Conservation (phyloP, 2,329 filamentous ascomycete species). For the Claviceps fusiformis region DNA sequence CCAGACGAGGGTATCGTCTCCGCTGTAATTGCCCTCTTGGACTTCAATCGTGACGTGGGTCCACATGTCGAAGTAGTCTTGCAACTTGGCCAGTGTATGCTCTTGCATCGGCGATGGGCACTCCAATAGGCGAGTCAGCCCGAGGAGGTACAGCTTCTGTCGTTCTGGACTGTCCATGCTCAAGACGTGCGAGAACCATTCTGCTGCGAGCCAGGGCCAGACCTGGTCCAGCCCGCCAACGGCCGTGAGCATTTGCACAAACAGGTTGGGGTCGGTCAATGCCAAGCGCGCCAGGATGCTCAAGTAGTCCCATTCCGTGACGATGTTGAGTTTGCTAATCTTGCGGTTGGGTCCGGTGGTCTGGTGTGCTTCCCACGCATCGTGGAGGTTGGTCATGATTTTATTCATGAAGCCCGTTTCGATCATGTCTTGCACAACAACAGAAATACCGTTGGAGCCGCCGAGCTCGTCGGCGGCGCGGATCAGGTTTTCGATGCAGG, state of each 20-base stretch:
- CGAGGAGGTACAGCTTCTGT: slow-evolving; percentile 61
- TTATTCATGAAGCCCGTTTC: slow-evolving; percentile 48
- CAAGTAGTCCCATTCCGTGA: slow-evolving; percentile 77
- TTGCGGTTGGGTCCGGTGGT: slow-evolving; percentile 68
- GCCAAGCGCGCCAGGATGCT: slow-evolving; percentile 67
- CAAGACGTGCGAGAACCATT: slow-evolving; percentile 59
- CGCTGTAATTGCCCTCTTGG: slow-evolving; percentile 42
- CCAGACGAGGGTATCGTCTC: slow-evolving; percentile 39
- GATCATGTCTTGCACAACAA: slow-evolving; percentile 53
- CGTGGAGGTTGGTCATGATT: slow-evolving; percentile 52
- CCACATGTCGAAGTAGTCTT: slow-evolving; percentile 67
- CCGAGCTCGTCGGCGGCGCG: slow-evolving; percentile 49
- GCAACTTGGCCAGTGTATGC: slow-evolving; percentile 47
- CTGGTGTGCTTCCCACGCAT: slow-evolving; percentile 61
- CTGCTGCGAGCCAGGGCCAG: slow-evolving; percentile 45
- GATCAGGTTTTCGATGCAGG: slow-evolving; percentile 52
- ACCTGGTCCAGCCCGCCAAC: slow-evolving; percentile 34
- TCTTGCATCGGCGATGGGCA: slow-evolving; percentile 42
- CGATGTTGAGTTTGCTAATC: slow-evolving; percentile 53
- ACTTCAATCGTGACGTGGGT: slow-evolving; percentile 55
- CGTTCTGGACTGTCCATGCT: slow-evolving; percentile 50
- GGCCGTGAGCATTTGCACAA: slow-evolving; percentile 43
- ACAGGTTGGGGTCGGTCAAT: slow-evolving; percentile 55
- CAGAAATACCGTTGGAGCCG: slow-evolving; percentile 42
- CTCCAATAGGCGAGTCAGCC: slow-evolving; percentile 58